These are phyloP conservation scores for Inga laurina DNA, from an alignment of 306 rosid genomes.

Conservation along the genomic window DNA sequence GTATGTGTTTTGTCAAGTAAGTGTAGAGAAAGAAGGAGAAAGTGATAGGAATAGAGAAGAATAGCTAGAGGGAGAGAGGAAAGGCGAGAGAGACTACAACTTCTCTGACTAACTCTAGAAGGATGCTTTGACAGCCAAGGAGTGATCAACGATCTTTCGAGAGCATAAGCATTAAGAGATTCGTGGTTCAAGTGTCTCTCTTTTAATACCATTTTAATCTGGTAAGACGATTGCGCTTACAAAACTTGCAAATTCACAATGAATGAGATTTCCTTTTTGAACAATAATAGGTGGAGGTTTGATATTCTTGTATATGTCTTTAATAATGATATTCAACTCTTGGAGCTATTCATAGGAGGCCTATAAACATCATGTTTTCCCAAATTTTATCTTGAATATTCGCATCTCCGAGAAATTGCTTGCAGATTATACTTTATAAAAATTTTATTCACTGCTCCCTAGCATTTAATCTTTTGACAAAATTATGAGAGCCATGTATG, in stretches of 20 bases:
- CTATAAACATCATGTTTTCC: not conserved
- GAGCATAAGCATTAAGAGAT: not conserved
- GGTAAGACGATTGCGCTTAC: not conserved
- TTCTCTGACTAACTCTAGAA: not conserved
- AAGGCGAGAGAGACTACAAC: no score
- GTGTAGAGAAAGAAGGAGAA: no score
- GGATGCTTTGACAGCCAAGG: not conserved
- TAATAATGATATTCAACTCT: not conserved
- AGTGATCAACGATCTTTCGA: constrained; percentile 2
- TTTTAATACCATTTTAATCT: not conserved
- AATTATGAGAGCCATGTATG: not conserved
- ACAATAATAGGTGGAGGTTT: not conserved
- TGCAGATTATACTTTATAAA: not conserved
- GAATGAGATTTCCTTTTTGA: not conserved
- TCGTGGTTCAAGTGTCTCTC: not conserved
- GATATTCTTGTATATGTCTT: not conserved
- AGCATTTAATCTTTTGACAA: not conserved
- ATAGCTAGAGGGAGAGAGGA: no score
- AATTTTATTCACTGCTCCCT: not conserved
- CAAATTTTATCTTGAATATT: not conserved
- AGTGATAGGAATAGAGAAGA: no score
- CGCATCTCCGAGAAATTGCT: not conserved
- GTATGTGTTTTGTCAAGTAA: no score
- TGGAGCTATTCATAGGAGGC: not conserved
- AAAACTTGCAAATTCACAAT: not conserved